phyloP scores from a whole-genome alignment of 2,329 filamentous ascomycete genomes.

The Apiospora hydei region DNA sequence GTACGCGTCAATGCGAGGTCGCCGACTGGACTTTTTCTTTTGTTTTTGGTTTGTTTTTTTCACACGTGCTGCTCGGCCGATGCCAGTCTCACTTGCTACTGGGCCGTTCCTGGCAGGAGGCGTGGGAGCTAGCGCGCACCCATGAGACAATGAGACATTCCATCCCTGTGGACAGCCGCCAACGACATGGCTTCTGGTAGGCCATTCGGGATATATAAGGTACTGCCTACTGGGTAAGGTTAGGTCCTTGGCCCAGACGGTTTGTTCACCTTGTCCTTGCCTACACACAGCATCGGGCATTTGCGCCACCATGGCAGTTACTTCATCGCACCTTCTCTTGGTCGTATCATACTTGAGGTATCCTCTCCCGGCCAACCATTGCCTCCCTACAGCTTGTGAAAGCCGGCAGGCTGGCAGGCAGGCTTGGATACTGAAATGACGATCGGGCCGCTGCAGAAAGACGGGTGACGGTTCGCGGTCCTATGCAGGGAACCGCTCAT shows the following conservation, averaged over 20 bases:
- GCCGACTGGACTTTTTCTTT: not conserved
- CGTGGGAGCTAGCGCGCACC: not conserved
- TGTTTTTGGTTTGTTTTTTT: not conserved
- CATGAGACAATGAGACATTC: too few relatives aligned
- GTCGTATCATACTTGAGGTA: too few relatives aligned
- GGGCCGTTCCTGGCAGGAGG: not conserved
- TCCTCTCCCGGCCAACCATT: too few relatives aligned
- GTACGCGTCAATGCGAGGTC: not conserved
- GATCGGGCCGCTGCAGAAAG: not conserved
- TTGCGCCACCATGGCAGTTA: not conserved
- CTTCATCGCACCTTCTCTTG: too few relatives aligned
- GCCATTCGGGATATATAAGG: not conserved
- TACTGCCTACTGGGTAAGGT: too few relatives aligned
- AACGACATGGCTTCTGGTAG: not conserved
- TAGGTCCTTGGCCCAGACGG: not conserved
- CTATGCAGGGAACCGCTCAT: not conserved
- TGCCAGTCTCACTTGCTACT: not conserved
- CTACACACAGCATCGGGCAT: not conserved
- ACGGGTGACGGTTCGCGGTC: not conserved
- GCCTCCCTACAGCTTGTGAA: not conserved
- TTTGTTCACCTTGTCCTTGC: not conserved
- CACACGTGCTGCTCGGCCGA: not conserved
- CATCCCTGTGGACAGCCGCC: not conserved
- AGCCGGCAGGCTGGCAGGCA: not conserved
- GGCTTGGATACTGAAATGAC: not conserved